Conservation (phyloP, 345 rosid species). For the Eutrema yunnanense region DNA sequence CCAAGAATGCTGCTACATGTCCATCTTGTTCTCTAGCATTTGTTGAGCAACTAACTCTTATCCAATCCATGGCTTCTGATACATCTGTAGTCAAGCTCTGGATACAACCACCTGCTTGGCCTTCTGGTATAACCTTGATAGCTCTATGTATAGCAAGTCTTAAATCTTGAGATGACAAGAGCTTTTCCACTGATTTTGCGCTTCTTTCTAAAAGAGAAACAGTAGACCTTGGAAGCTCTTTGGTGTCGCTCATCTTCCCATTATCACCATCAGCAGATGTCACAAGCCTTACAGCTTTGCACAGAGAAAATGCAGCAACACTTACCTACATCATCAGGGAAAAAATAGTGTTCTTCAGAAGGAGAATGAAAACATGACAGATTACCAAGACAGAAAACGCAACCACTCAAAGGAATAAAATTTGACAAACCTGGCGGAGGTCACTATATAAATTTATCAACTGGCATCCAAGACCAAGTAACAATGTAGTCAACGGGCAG, state of each 20-base stretch:
- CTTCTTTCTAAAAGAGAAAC: conserved; percentile 31
- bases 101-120: conserved; percentile 72
- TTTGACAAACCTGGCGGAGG: conserved; percentile 79
- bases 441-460: conserved; percentile 72
- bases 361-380: conserved; percentile 1
- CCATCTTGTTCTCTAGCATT: conserved; percentile 27
- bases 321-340: conserved; percentile 53
- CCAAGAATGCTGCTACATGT: conserved; percentile 53
- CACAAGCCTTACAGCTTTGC: conserved; percentile 64
- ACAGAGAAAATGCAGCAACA: conserved; percentile 51
- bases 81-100: conserved; percentile 53
- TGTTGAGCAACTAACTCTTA: conserved; percentile 33
- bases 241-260: conserved; percentile 20
- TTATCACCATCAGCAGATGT: conserved; percentile 24
- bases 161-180: conserved; percentile 50
- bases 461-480: conserved; percentile 58
- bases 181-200: conserved; percentile 42
- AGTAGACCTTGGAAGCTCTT: conserved; percentile 14
- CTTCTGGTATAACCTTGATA: conserved; percentile 73
- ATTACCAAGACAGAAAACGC: conserved; percentile 1
- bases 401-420: conserved; percentile 1
- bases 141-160: conserved; percentile 52
- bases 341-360: neutral
- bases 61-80: conserved; percentile 62
- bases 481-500: conserved; percentile 36